Evolutionary conservation across 306 rosid species (phyloP), one percentile per base, ranked within the genome.

Genomic region (Vigna unguiculata): DNA sequence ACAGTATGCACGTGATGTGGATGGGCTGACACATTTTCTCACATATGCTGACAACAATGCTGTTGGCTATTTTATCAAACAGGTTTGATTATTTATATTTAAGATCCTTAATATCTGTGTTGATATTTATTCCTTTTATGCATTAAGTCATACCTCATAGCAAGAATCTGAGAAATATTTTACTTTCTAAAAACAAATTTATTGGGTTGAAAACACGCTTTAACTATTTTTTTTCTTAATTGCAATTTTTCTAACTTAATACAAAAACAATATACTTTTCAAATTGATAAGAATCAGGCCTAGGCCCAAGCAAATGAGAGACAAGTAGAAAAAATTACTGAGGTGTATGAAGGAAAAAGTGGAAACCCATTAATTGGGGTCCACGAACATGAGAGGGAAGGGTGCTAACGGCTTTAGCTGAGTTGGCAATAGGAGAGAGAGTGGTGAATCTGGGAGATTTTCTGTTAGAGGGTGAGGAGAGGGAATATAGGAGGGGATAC

Each of bases 1-100:
- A 77, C 97, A 90, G 85, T 83, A 84, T 79, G 97, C 97, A 16
- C 93, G 99, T 20, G 99, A 95, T 72, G 79, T 72, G 60, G 99
- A 95, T 80, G 99, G 99, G 71, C 86, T 95, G 78, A 95, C 97
- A 38, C 97, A 95, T 91, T 95, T 95, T 86, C 88, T 95, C 80
- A 95, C 99, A 9, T 95, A 95, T 75, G 99, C 99, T 46, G 99
- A 95, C 87, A 95, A 95, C 77, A 95, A 95, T 85, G 99, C 99
- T 15, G 99, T 95, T 76, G 99, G 99, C 76, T 95, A 95, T 83
- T 96, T 96, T 74, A 89, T 87, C 76, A 96, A 96, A 85, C 99
- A 96, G 97, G 99, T 96, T n/a, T 5, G 28, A 49, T 25, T 63
- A 38, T 80, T 47, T 75, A 74, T 69, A 75, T 86, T 54, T 71